These are phyloP conservation scores for Beauveria brongniartii DNA, from an alignment of 2,329 filamentous ascomycete species.

Conservation along the genomic window DNA sequence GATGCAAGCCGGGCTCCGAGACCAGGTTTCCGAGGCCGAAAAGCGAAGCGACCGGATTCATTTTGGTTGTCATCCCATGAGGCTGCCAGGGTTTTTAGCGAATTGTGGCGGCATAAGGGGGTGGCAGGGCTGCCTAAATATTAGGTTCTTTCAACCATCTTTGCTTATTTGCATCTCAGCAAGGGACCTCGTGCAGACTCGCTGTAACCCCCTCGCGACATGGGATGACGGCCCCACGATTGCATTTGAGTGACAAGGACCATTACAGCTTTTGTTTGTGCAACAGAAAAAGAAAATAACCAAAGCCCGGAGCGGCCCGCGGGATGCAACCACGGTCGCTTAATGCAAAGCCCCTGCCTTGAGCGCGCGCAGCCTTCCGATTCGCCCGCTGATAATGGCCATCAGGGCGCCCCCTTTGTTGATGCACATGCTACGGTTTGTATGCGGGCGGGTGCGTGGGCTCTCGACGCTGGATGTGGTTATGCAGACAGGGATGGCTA, in stretches of 20 bases:
- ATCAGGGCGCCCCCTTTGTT: not conserved
- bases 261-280: not conserved
- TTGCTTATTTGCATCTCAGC: not conserved
- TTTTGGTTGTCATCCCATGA: not conserved
- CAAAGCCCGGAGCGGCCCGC: not conserved
- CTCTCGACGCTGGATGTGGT: not conserved
- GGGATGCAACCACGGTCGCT: not conserved
- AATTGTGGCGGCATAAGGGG: constrained; percentile 5
- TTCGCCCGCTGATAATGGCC: not conserved
- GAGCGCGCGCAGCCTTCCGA: not conserved
- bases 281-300: not conserved
- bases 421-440: not conserved
- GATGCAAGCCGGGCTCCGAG: not conserved
- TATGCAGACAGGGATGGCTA: not conserved
- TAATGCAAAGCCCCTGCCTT: not conserved
- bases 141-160: too few relatives aligned
- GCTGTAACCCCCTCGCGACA: not conserved
- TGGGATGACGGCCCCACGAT: not conserved
- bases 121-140: not conserved
- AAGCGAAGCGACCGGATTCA: not conserved
- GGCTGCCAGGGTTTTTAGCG: not conserved
- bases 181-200: not conserved
- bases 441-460: not conserved
- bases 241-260: not conserved
- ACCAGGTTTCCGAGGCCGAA: not conserved